Conservation (phyloP, 1,284 basidiomycete genomes). For the Tilletia caries region DNA sequence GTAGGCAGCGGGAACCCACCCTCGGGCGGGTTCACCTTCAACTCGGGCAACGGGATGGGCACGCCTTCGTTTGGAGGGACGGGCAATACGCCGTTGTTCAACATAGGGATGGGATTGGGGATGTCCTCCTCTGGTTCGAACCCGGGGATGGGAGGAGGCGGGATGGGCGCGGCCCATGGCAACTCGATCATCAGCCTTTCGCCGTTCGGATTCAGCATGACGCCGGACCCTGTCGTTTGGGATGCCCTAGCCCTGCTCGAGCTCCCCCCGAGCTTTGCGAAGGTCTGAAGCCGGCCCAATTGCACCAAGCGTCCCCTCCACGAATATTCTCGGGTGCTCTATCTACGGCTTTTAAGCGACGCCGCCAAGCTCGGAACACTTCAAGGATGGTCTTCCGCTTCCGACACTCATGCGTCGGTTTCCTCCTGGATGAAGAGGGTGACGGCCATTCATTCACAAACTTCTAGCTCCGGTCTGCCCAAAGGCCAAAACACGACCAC, state of each 20-base stretch:
- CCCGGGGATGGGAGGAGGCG: background rate
- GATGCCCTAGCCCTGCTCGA: background rate
- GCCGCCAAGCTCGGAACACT: too few relatives aligned
- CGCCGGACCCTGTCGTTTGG: constrained; percentile 10
- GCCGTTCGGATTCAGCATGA: constrained; percentile 14
- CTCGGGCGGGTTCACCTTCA: background rate
- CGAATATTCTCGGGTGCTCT: background rate
- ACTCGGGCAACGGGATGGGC: background rate
- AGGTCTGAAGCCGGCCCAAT: background rate
- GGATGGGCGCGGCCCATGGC: background rate
- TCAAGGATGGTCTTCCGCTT: too few relatives aligned
- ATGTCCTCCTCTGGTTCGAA: background rate
- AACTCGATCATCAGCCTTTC: constrained; percentile 12
- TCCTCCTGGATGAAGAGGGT: too few relatives aligned
- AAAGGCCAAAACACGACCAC: too few relatives aligned
- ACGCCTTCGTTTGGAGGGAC: constrained; percentile 4
- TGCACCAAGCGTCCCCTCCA: background rate
- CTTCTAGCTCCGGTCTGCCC: too few relatives aligned
- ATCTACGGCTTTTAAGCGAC: too few relatives aligned
- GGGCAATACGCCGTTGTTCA: background rate
- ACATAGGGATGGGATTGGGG: background rate
- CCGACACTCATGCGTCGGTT: too few relatives aligned
- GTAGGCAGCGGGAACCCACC: background rate
- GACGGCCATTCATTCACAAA: too few relatives aligned
- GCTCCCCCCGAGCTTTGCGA: constrained; percentile 9